Evolutionary conservation across 306 rosid genomes (phyloP).

Genomic region (Acmispon strigosus): DNA sequence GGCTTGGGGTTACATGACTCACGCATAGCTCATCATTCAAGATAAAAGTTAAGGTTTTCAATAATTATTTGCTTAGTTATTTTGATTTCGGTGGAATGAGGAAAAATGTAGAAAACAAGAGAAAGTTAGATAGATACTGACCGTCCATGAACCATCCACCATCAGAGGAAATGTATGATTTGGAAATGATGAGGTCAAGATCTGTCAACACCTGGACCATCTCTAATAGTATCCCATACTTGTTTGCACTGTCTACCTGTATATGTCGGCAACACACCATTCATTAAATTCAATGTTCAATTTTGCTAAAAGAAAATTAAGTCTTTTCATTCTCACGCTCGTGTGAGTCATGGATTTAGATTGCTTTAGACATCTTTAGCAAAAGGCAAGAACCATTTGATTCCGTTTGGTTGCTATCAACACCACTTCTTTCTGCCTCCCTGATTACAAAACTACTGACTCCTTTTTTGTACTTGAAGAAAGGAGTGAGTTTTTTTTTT

Average conservation of each 20-base stretch:
- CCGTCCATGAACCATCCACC: constrained; percentile 99
- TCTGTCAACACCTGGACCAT: constrained; percentile 97
- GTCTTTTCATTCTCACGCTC: not conserved
- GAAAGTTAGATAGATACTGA: constrained; percentile 22
- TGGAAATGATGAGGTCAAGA: constrained; percentile 84
- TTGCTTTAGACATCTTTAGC: not conserved
- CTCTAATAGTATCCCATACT: constrained; percentile 81
- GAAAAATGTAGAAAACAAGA: not conserved
- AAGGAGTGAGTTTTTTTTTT: not conserved
- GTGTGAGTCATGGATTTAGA: not conserved
- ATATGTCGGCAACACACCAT: not conserved
- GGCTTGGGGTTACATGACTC: constrained; percentile 3
- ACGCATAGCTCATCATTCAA: constrained; percentile 17
- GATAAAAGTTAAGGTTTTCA: not conserved
- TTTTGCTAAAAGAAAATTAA: not conserved
- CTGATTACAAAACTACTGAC: too few relatives aligned
- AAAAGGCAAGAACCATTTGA: not conserved
- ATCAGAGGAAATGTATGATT: constrained; percentile 87
- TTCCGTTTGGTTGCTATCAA: not conserved
- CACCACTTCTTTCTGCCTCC: not conserved
- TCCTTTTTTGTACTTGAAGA: not conserved
- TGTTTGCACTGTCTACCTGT: constrained; percentile 98
- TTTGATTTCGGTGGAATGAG: not conserved
- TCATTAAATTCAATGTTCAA: not conserved
- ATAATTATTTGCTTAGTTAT: not conserved